Evolutionary conservation across 176 grass and related monocot species (phyloP).

Genomic region (Neostapfia colusana): DNA sequence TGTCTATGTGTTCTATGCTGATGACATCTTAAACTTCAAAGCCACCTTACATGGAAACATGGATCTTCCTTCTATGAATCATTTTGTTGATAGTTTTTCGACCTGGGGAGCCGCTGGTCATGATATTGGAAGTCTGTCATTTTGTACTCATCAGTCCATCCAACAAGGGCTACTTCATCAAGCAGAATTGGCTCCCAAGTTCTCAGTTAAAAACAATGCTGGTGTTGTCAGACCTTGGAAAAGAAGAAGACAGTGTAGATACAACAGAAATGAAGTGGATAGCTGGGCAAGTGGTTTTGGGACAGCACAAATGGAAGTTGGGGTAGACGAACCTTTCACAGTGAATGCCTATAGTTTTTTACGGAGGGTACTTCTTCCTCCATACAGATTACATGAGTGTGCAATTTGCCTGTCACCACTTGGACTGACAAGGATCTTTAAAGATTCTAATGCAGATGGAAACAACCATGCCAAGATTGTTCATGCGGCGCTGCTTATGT

Average conservation of each 20-base stretch:
- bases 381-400: slow-evolving; percentile 60
- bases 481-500: slow-evolving; percentile 57
- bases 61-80: slow-evolving; percentile 36
- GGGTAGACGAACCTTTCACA: slow-evolving; percentile 24
- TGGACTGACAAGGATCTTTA: slow-evolving; percentile 70
- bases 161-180: slow-evolving; percentile 32
- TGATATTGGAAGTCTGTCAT: slow-evolving; percentile 63
- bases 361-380: slow-evolving; percentile 75
- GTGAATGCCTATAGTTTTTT: slow-evolving; percentile 37
- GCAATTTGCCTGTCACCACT: slow-evolving; percentile 78
- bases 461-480: slow-evolving; percentile 56
- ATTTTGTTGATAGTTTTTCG: slow-evolving; percentile 50
- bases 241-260: slow-evolving; percentile 57
- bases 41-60: slow-evolving; percentile 33
- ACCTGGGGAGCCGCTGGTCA: slow-evolving; percentile 79
- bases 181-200: slow-evolving; percentile 9
- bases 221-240: slow-evolving; percentile 38
- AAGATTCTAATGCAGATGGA: slow-evolving; percentile 42
- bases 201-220: slow-evolving; percentile 38
- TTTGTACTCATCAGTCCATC: slow-evolving; percentile 43
- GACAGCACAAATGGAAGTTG: slow-evolving; percentile 43
- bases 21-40: slow-evolving; percentile 70
- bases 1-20: slow-evolving; percentile 64
- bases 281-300: slow-evolving; percentile 57
- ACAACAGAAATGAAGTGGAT: slow-evolving; percentile 43